Evolutionary conservation across 2,329 filamentous ascomycete species (phyloP).

Genomic region (Dactylellina parvicollis): DNA sequence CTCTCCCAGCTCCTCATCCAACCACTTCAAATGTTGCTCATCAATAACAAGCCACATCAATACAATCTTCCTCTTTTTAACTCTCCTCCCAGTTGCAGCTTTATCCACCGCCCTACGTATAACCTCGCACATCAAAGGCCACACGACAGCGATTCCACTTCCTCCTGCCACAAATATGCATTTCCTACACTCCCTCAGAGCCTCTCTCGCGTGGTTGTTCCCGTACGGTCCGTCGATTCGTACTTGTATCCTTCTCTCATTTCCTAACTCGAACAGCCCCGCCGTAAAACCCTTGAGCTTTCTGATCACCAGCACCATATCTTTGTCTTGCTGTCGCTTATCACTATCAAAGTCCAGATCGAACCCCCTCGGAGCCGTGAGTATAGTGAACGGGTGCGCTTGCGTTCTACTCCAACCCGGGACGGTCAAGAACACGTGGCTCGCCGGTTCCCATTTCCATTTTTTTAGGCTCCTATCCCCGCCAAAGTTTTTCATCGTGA

Average conservation of each 20-base stretch:
- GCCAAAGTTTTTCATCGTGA: slow-evolving; percentile 21
- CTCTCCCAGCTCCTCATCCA: slow-evolving; percentile 66
- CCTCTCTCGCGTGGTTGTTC: slow-evolving; percentile 67
- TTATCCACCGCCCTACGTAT: slow-evolving; percentile 54
- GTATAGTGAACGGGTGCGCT: slow-evolving; percentile 74
- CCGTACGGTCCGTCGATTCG: slow-evolving; percentile 74
- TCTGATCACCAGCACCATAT: slow-evolving; percentile 68
- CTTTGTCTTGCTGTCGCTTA: slow-evolving; percentile 17
- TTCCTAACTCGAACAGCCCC: slow-evolving; percentile 22
- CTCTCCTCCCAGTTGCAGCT: slow-evolving; percentile 54
- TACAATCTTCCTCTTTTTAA: slow-evolving; percentile 62
- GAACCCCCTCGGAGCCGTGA: slow-evolving; percentile 67
- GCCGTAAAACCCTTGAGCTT: slow-evolving; percentile 70
- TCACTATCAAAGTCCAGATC: slow-evolving; percentile 11
- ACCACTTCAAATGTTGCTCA: slow-evolving; percentile 67
- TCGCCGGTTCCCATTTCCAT: slow-evolving; percentile 67
- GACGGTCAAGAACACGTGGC: slow-evolving; percentile 72
- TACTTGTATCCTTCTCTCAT: slow-evolving; percentile 61
- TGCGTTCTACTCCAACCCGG: slow-evolving; percentile 69
- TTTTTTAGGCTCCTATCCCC: neutral
- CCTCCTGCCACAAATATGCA: slow-evolving; percentile 71
- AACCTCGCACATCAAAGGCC: slow-evolving; percentile 67
- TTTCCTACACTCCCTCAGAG: slow-evolving; percentile 65
- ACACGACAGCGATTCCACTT: slow-evolving; percentile 72
- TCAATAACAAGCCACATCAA: slow-evolving; percentile 71